phyloP scores from a whole-genome alignment of 495 filamentous ascomycete genomes.

The Tuber aestivum region DNA sequence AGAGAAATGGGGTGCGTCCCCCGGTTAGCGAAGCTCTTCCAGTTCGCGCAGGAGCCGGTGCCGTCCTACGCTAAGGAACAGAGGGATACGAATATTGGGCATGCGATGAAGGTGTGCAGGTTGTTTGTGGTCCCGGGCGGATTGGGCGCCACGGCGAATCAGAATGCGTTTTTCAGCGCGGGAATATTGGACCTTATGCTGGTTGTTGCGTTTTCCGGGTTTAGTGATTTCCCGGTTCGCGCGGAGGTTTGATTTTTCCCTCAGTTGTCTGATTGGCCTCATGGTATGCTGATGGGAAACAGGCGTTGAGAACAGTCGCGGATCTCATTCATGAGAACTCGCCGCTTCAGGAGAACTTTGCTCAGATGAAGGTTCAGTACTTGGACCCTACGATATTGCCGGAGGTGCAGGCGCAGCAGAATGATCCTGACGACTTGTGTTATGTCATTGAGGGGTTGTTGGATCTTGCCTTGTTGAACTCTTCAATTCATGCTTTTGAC shows the following conservation, averaged over 20 bases:
- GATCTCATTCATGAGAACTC: constrained; percentile 81
- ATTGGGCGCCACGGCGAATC: constrained; percentile 72
- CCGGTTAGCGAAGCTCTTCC: constrained; percentile 64
- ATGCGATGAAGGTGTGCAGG: constrained; percentile 74
- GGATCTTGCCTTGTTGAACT: constrained; percentile 69
- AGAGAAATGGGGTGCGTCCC: constrained; percentile 81
- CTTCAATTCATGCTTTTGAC: constrained; percentile 63
- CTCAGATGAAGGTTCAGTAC: constrained; percentile 62
- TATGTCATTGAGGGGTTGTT: constrained; percentile 94
- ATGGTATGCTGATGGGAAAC: constrained; percentile 24
- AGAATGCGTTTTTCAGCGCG: constrained; percentile 74
- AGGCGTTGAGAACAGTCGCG: constrained; percentile 78
- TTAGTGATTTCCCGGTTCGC: constrained; percentile 67
- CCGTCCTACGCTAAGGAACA: constrained; percentile 69
- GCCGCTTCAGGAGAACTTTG: constrained; percentile 75
- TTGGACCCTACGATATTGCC: constrained; percentile 50
- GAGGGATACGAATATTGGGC: constrained; percentile 87
- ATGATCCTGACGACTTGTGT: constrained; percentile 55
- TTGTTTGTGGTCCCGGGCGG: constrained; percentile 78
- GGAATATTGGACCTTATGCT: constrained; percentile 76
- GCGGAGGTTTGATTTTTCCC: constrained; percentile 58
- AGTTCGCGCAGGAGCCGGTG: constrained; percentile 56
- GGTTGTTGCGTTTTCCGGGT: constrained; percentile 73
- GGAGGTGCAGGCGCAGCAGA: constrained; percentile 43
- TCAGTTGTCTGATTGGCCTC: background rate